These are phyloP conservation scores for Pisolithus orientalis DNA, from an alignment of 768 basidiomycete genomes.

Conservation along the genomic window DNA sequence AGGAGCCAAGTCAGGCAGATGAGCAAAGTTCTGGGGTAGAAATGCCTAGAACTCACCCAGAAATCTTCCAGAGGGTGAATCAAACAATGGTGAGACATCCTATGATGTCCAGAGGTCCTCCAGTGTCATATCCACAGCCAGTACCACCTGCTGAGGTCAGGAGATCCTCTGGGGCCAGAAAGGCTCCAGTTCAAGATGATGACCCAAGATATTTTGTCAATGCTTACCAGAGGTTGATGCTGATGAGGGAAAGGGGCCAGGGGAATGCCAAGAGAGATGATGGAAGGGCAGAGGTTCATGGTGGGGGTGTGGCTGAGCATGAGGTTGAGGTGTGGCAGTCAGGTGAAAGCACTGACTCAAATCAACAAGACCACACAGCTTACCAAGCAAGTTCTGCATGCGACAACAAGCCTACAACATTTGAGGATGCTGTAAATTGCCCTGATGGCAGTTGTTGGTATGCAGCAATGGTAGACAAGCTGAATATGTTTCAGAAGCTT, in stretches of 20 bases:
- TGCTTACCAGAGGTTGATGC: background rate
- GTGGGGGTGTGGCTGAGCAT: background rate
- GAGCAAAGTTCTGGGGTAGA: background rate
- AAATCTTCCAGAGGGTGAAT: background rate
- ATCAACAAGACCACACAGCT: background rate
- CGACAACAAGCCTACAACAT: background rate
- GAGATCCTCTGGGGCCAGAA: no score
- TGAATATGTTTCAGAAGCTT: no score
- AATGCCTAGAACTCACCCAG: background rate
- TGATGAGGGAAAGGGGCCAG: background rate
- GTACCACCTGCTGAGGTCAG: background rate
- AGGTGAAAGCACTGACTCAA: background rate
- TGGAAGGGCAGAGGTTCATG: background rate
- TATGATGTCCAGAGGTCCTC: no score
- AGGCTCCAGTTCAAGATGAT: no score
- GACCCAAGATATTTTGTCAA: background rate
- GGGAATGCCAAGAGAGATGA: background rate
- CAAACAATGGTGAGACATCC: background rate
- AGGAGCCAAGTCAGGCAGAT: no score
- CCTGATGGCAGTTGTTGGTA: background rate
- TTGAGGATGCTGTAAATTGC: background rate
- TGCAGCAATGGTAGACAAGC: background rate
- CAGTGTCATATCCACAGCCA: background rate
- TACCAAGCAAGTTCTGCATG: background rate
- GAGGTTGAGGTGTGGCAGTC: background rate